Base-by-base conservation (phyloP, 148 eudicot species). In the Amaranthus palmeri region DNA sequence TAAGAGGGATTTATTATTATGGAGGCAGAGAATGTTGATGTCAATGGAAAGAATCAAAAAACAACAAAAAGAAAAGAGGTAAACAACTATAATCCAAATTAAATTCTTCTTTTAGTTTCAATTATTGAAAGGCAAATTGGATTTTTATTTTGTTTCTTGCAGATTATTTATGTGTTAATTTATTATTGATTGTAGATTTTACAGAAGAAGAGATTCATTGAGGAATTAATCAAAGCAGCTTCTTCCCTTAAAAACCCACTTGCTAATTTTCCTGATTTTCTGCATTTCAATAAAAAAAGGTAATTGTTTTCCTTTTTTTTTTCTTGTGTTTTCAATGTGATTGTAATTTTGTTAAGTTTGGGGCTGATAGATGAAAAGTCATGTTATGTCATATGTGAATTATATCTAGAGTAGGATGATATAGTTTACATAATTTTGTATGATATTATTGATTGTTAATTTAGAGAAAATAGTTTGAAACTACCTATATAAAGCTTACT, bases 121-220 rank as follows among this genome's bases (percentile, higher is more conserved):
- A 25, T 10, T n/a, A 15, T 46, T 36, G 71, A 11, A 43, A 17
- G 14, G 11, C 42, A 72, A 72, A 60, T n/a, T 40, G 6, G 7
- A 18, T 45, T 41, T 15, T 53, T 6, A 3, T 18, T n/a, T 5
- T 58, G 68, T 1, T 54, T 76, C 52, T 60, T 15, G 48, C 71
- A 36, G 59, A 55, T 12, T 42, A n/a, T 45, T 61, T 7, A 6
- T 59, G 25, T 60, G 58, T 36, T 59, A 54, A 59, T 25, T 55
- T 71, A n/a, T 54, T 14, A 42, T 17, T 57, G 8, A 62, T 78
- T 72, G 75, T 85, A 93, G 96, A 80, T 83, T 18, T 72, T 90
- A 67, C 89, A 85, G 65, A 88, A 80, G 84, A 93, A 88, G 86
- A 88, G 83, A 76, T 69, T 76, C 25, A 65, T 77, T 12, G 80